These are phyloP conservation scores for Calonectria pteridis DNA, from an alignment of 2,329 filamentous ascomycete genomes.

Conservation along the genomic window DNA sequence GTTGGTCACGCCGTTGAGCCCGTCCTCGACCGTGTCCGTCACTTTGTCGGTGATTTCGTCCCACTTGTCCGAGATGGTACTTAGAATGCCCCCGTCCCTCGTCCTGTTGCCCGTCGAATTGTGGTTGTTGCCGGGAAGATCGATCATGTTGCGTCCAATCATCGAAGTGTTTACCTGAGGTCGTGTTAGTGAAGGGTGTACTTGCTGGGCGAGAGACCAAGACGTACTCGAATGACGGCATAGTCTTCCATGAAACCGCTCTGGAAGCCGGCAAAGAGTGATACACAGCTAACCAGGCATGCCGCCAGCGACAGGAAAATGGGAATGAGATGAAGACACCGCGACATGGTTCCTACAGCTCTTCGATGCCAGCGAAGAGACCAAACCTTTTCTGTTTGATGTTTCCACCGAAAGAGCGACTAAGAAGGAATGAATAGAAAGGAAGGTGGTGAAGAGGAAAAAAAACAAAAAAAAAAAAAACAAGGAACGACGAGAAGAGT, in stretches of 20 bases:
- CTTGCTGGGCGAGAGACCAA: background rate
- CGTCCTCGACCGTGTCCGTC: background rate
- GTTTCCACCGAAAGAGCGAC: background rate
- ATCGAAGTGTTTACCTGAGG: background rate
- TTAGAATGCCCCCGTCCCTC: background rate
- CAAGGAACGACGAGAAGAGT: background rate
- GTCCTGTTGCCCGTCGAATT: background rate
- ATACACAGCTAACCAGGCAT: background rate
- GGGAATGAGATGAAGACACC: conserved; percentile 11
- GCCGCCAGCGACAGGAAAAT: conserved; percentile 11
- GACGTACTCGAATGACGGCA: conserved; percentile 1
- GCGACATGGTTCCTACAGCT: conserved; percentile 8
- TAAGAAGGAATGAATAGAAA: background rate
- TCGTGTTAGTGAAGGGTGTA: background rate
- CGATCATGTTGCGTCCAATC: conserved; percentile 7
- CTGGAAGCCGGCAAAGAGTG: conserved; percentile 13
- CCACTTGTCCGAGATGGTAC: background rate
- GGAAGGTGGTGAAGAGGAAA: background rate
- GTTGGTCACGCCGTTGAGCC: background rate
- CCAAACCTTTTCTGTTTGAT: background rate
- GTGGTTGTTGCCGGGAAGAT: background rate
- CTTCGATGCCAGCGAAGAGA: conserved; percentile 12
- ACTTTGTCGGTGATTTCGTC: conserved; percentile 7
- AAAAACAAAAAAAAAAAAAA: background rate
- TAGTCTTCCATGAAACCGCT: conserved; percentile 14